A percentile compares a stretch with the other conserved stretches of the same genome.
Conservation (phyloP, 176 grass and related monocot genomes). For the Leersia perrieri region DNA sequence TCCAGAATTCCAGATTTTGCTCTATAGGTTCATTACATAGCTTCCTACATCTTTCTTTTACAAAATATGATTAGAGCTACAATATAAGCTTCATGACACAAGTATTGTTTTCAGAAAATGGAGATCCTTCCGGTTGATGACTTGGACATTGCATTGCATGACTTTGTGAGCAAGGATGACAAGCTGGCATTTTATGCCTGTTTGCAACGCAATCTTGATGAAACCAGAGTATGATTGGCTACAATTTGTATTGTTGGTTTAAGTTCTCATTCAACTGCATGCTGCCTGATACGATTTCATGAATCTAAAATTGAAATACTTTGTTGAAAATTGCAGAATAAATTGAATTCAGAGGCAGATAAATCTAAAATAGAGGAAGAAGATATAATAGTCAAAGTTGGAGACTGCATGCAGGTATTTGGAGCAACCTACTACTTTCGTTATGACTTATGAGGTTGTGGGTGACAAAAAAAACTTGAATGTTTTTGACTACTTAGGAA, state of each 20-base stretch:
- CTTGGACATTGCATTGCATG: constrained; percentile 96
- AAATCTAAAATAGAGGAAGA: constrained; percentile 75
- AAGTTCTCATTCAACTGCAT: constrained; percentile 6
- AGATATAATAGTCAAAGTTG: constrained; percentile 83
- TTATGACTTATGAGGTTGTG: neutral
- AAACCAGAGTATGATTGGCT: constrained; percentile 67
- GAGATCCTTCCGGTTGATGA: constrained; percentile 96
- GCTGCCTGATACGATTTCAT: constrained; percentile 13
- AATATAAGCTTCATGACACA: neutral
- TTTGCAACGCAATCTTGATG: constrained; percentile 80
- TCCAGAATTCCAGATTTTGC: neutral
- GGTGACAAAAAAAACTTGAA: constrained; percentile 16
- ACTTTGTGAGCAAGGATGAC: constrained; percentile 98
- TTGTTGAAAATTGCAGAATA: constrained; percentile 56
- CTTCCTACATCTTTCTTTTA: neutral
- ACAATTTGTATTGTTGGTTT: constrained; percentile 8
- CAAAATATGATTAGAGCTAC: neutral
- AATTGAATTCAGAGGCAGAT: constrained; percentile 69
- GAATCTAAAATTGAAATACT: constrained; percentile 18
- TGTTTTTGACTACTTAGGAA: constrained; percentile 49
- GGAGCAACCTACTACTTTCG: constrained; percentile 2
- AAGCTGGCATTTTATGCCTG: constrained; percentile 83
- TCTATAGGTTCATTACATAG: constrained; percentile 1
- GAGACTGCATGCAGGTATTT: constrained; percentile 76
- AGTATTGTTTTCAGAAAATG: constrained; percentile 76